phyloP scores from a whole-genome alignment of 129 eudicot genomes.

The Mikania micrantha region DNA sequence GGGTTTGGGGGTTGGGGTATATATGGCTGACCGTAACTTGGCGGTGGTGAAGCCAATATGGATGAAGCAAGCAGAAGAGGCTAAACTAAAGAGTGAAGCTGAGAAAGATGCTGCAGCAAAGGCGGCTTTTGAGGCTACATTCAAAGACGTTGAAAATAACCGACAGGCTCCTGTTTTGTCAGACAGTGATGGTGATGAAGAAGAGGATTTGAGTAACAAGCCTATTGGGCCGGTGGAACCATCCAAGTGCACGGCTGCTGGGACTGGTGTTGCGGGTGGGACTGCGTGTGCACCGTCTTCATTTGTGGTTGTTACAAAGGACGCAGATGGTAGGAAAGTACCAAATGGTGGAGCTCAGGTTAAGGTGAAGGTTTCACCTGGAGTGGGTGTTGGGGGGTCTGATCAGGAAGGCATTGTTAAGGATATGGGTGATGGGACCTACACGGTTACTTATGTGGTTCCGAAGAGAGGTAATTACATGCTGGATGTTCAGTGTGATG shows the following conservation, averaged over 20 bases:
- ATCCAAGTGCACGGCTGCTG: constrained; percentile 87
- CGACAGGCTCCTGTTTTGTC: constrained; percentile 40
- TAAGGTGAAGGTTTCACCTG: constrained; percentile 74
- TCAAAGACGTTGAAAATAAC: constrained; percentile 53
- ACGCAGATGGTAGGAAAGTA: constrained; percentile 74
- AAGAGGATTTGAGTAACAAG: constrained; percentile 55
- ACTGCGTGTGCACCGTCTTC: constrained; percentile 78
- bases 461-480: constrained; percentile 93
- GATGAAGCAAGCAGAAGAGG: constrained; percentile 97
- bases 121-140: constrained; percentile 97
- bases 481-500: constrained; percentile 91
- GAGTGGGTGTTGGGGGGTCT: constrained; percentile 84
- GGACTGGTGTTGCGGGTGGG: constrained; percentile 92
- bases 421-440: constrained; percentile 93
- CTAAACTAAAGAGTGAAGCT: constrained; percentile 87
- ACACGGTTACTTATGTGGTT: constrained; percentile 83
- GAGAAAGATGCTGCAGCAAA: constrained; percentile 94
- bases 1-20: constrained; percentile 28
- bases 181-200: constrained; percentile 57
- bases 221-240: constrained; percentile 95
- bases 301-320: constrained; percentile 76
- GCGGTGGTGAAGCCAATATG: constrained; percentile 79
- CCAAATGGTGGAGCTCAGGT: constrained; percentile 69
- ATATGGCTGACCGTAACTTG: constrained; percentile 67
- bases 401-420: constrained; percentile 90